These are phyloP conservation scores for Cylindrodendrum hubeiense DNA, from an alignment of 2,329 filamentous ascomycete genomes.

Conservation along the genomic window DNA sequence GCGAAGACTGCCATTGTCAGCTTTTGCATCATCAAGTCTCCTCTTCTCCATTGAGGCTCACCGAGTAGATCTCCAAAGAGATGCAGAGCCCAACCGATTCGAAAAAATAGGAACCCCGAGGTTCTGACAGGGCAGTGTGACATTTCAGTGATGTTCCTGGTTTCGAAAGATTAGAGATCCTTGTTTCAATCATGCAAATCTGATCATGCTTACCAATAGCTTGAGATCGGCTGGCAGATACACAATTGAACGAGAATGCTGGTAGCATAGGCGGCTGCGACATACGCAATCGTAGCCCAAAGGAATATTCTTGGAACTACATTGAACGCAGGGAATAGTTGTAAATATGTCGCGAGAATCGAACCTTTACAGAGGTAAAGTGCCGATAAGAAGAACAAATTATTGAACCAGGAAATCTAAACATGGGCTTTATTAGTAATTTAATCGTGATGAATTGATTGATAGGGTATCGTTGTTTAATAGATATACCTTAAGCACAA, in stretches of 20 bases:
- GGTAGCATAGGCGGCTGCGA: not conserved
- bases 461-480: too few relatives aligned
- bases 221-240: not conserved
- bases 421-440: too few relatives aligned
- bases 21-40: not conserved
- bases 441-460: too few relatives aligned
- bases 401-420: too few relatives aligned
- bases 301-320: not conserved
- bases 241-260: not conserved
- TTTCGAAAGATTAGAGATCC: too few relatives aligned
- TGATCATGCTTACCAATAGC: not conserved
- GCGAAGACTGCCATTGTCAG: not conserved
- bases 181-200: not conserved
- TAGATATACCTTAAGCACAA: too few relatives aligned
- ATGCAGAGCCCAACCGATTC: not conserved
- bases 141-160: not conserved
- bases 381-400: too few relatives aligned
- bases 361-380: slow-evolving; percentile 10
- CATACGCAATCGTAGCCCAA: not conserved
- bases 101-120: too few relatives aligned
- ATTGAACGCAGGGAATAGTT: slow-evolving; percentile 1
- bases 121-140: too few relatives aligned
- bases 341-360: not conserved
- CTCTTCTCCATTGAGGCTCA: not conserved
- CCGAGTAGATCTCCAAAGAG: slow-evolving; percentile 3